These are phyloP conservation scores for Apophysomyces elegans DNA, from an alignment of 371 early-diverging fungal species.

Conservation along the genomic window DNA sequence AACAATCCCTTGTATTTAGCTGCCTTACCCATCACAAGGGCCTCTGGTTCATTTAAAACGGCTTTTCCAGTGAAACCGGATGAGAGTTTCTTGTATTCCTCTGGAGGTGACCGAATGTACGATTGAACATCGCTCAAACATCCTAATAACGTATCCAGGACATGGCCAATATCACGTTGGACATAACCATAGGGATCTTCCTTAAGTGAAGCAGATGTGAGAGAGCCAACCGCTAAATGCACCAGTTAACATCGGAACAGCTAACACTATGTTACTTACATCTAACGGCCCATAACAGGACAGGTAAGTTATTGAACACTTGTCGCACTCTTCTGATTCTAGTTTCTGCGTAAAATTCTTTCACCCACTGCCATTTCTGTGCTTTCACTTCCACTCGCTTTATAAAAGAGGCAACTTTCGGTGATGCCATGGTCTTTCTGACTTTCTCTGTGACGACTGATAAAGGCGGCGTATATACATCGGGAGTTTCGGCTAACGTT, in stretches of 20 bases:
- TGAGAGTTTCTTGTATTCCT: slow-evolving; percentile 24
- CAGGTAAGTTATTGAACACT: slow-evolving; percentile 47
- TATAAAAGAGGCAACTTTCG: slow-evolving; percentile 25
- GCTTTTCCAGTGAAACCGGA: slow-evolving; percentile 20
- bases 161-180: slow-evolving; percentile 52
- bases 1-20: too few relatives aligned
- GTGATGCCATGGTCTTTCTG: slow-evolving; percentile 17
- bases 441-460: slow-evolving; percentile 18
- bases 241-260: not conserved
- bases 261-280: slow-evolving; percentile 29
- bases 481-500: slow-evolving; percentile 11
- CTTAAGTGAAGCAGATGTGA: slow-evolving; percentile 50
- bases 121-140: slow-evolving; percentile 43
- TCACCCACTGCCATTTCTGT: slow-evolving; percentile 28
- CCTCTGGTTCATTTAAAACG: slow-evolving; percentile 30
- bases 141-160: slow-evolving; percentile 52
- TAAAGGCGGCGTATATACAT: slow-evolving; percentile 6
- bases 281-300: slow-evolving; percentile 54
- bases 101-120: slow-evolving; percentile 38
- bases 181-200: slow-evolving; percentile 63
- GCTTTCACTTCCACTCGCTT: slow-evolving; percentile 20
- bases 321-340: slow-evolving; percentile 34
- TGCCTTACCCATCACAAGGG: slow-evolving; percentile 32
- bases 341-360: slow-evolving; percentile 36
- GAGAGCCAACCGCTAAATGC: slow-evolving; percentile 45